phyloP scores from a whole-genome alignment of 2,329 filamentous ascomycete genomes.

The Aspergillus pseudoviridinutans region DNA sequence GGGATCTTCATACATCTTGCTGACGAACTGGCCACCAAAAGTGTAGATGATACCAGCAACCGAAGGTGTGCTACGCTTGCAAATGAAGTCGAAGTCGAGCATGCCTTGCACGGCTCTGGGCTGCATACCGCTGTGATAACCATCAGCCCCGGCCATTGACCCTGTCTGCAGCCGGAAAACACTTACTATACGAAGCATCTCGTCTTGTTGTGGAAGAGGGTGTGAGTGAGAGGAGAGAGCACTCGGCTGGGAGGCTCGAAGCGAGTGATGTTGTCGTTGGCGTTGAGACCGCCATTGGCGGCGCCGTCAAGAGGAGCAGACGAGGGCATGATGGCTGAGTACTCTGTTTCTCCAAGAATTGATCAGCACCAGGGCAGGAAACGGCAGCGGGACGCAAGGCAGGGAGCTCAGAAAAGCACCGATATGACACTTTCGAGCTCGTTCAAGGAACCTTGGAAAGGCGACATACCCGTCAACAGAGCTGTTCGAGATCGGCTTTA shows the following conservation, averaged over 20 bases:
- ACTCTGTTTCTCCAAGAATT: slow-evolving; percentile 7
- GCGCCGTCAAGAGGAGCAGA: slow-evolving; percentile 47
- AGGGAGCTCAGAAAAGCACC: not conserved
- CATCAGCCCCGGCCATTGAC: slow-evolving; percentile 9
- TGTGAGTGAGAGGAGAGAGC: slow-evolving; percentile 82
- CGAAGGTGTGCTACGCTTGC: slow-evolving; percentile 94
- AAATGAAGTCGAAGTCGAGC: slow-evolving; percentile 99
- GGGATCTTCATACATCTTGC: slow-evolving; percentile 72
- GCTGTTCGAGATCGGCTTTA: slow-evolving; percentile 9
- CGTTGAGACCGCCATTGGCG: slow-evolving; percentile 56
- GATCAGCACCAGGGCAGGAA: not conserved
- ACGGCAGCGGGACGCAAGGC: not conserved
- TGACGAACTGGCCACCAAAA: slow-evolving; percentile 99
- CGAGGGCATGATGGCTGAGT: slow-evolving; percentile 52
- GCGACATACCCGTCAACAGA: slow-evolving; percentile 19
- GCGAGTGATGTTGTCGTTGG: slow-evolving; percentile 98
- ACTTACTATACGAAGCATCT: slow-evolving; percentile 96
- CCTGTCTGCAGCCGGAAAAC: not conserved
- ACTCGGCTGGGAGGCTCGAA: slow-evolving; percentile 91
- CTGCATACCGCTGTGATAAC: slow-evolving; percentile 70
- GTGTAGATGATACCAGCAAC: slow-evolving; percentile 99
- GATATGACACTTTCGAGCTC: not conserved
- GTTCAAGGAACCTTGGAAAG: not conserved
- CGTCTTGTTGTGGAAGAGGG: slow-evolving; percentile 98
- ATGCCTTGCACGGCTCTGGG: slow-evolving; percentile 87